Evolutionary conservation across 2,329 filamentous ascomycete genomes (phyloP), one percentile per base, ranked within the genome.

Genomic region (Colletotrichum filicis): DNA sequence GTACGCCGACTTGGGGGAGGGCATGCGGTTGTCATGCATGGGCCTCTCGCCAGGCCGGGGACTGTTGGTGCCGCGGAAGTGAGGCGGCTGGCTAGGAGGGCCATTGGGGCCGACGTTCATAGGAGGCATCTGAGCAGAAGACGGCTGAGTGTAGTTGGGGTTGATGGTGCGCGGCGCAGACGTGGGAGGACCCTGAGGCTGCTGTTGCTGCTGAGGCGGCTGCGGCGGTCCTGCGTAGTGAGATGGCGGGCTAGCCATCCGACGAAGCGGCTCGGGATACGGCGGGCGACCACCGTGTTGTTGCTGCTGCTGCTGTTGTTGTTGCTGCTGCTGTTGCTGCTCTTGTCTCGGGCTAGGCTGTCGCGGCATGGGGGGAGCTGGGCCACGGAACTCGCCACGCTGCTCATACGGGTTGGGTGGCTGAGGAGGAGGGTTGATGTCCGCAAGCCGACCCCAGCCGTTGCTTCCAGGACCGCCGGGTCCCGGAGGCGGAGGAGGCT

Each of bases 1-100:
- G 79, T 97, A 98, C 8, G 91, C 92, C 52, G 94, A 93, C 79
- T 95, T 95, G 72, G 95, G 95, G n/a, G 96, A 98, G n/a, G 94
- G 91, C 83, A 95, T 93, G 73, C 94, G 92, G 79, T 93, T 94
- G 76, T 98, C 95, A 76, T 96, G 90, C 75, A 97, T 89, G 1
- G 93, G 93, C 65, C 95, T 91, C 59, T 95, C 92, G 76, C 98
- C 96, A 63, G 93, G 91, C n/a, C 94, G 91, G 73, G 95, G 94
- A 81, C 94, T 97, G 78, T 91, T 91, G 35, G 92, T 90, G 70
- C 81, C 79, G 37, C 92, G 91, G 84, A 96, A 98, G 22, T 92
- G 90, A 77, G 94, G 92, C 77, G 95, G 84, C 22, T 85, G 83
- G 62, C 87, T 87, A 5, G 85, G 82, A 46, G 89, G 89, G 7